Percentiles rank a stretch among this genome's conserved stretches.
These are phyloP conservation scores for Fusarium sambucinum DNA, from an alignment of 2,329 filamentous ascomycete genomes.

Conservation along the genomic window DNA sequence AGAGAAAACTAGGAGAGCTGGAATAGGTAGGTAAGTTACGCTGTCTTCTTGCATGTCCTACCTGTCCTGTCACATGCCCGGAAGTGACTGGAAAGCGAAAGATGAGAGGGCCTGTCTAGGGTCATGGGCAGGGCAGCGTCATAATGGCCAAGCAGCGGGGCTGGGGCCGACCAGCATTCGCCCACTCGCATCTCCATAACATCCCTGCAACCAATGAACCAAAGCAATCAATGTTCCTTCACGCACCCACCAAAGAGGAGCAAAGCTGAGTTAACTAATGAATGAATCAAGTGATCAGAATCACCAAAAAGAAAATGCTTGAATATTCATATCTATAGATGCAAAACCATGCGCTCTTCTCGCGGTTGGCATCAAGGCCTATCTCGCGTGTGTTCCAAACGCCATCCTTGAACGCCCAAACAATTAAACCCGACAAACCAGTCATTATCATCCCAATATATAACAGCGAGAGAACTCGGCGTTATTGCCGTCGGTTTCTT, in stretches of 20 bases:
- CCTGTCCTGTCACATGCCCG: constrained; percentile 37
- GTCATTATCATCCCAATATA: constrained; percentile 45
- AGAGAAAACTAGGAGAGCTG: constrained; percentile 16
- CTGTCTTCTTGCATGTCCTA: background rate
- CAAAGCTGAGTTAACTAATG: background rate
- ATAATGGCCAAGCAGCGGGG: constrained; percentile 24
- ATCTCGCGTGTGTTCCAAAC: constrained; percentile 37
- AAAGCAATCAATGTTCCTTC: constrained; percentile 12
- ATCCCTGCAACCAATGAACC: constrained; percentile 27
- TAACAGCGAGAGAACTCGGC: constrained; percentile 6
- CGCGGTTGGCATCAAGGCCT: constrained; percentile 37
- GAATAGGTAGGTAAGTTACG: constrained; percentile 8
- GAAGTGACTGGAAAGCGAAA: constrained; percentile 39
- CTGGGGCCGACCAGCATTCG: background rate
- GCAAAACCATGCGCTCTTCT: constrained; percentile 29
- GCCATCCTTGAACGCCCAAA: constrained; percentile 39
- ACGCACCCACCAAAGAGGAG: background rate
- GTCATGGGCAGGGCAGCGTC: constrained; percentile 22
- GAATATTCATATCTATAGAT: constrained; percentile 27
- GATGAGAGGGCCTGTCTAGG: constrained; percentile 21
- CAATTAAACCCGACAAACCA: constrained; percentile 33
- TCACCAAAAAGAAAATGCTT: constrained; percentile 20
- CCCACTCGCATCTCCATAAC: background rate
- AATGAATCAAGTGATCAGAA: background rate
- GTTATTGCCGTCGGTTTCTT: constrained; percentile 61